Percentiles rank a stretch among this genome's conserved stretches.
Conservation (phyloP, 805 yeast species). For the Candida glaebosa region DNA sequence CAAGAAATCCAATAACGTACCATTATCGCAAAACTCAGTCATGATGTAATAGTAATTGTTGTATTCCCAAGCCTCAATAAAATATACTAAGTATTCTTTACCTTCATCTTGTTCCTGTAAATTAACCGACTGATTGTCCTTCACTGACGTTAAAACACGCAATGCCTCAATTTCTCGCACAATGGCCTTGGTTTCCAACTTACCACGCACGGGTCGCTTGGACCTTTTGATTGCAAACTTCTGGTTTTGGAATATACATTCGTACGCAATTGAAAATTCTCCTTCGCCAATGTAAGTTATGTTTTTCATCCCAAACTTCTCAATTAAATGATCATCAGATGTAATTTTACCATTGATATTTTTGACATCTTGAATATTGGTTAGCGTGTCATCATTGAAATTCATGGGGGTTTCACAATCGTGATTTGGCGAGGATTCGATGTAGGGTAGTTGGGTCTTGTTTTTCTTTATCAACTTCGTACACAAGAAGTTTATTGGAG, state of each 20-base stretch:
- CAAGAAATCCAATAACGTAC: constrained; percentile 78
- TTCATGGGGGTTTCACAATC: background rate
- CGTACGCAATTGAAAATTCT: constrained; percentile 85
- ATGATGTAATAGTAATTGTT: constrained; percentile 76
- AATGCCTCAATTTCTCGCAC: constrained; percentile 77
- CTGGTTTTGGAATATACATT: constrained; percentile 63
- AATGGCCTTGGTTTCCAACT: constrained; percentile 56
- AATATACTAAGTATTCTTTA: constrained; percentile 71
- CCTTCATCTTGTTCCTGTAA: constrained; percentile 52
- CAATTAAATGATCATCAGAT: constrained; percentile 43
- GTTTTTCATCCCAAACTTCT: constrained; percentile 50
- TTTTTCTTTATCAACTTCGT: background rate
- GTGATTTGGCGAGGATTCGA: background rate
- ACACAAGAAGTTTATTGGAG: constrained; percentile 12
- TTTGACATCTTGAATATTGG: background rate
- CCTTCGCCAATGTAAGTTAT: constrained; percentile 78
- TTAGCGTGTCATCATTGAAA: constrained; percentile 6
- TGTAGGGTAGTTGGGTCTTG: background rate
- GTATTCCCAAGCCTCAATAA: constrained; percentile 83
- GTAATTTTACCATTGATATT: background rate
- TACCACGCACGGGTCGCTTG: constrained; percentile 53
- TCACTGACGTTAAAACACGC: constrained; percentile 37
- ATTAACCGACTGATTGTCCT: constrained; percentile 30
- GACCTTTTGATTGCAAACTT: constrained; percentile 88
- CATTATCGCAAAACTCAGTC: constrained; percentile 95